Evolutionary conservation across 148 eudicot genomes (phyloP), one percentile per base, ranked within the genome.

Genomic region (Rhododendron vialii): DNA sequence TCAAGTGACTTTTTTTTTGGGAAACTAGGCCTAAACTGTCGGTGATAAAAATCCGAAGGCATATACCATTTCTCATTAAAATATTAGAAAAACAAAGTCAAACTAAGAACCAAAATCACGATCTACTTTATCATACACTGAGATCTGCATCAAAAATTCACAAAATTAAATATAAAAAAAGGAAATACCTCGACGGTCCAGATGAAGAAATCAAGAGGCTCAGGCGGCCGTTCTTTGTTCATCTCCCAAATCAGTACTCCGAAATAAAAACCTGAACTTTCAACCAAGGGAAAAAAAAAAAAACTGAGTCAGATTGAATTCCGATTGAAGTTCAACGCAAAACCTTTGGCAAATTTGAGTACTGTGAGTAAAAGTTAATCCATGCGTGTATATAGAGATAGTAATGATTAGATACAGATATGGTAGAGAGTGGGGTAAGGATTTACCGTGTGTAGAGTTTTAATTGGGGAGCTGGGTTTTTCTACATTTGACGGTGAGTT

Each of bases 191-290:
- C 98, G 84, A 94, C 95, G 75, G 98, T 94, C 98, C 98, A 94
- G 65, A 94, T 94, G 89, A 94, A 94, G 95, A 94, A 94, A 91
- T 94, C 95, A 79, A 94, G 92, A 88, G 98, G 98, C 91, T 94
- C 98, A 48, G 98, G 94, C 53, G 92, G 89, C 79, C 90, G 89
- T 86, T 90, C 93, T 87, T 90, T 93, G 92, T 53, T 94, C 98
- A 94, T 94, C 91, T 89, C 93, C 90, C 67, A 82, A 24, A 78
- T 35, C 84, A 74, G 5, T 4, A 4, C 78, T 53, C 35, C 24
- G 2, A 81, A 33, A 59, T 47, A 24, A n/a, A 59, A 53, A 43
- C 51, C 87, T 73, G 10, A 57, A 38, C n/a, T 48, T 55, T 55
- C 18, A 55, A 55, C 17, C 5, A 1, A 17, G 4, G 22, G 17